Percentiles rank a stretch among this genome's conserved stretches.
Conservation (phyloP, 768 basidiomycete genomes). For the Mycena indigotica region DNA sequence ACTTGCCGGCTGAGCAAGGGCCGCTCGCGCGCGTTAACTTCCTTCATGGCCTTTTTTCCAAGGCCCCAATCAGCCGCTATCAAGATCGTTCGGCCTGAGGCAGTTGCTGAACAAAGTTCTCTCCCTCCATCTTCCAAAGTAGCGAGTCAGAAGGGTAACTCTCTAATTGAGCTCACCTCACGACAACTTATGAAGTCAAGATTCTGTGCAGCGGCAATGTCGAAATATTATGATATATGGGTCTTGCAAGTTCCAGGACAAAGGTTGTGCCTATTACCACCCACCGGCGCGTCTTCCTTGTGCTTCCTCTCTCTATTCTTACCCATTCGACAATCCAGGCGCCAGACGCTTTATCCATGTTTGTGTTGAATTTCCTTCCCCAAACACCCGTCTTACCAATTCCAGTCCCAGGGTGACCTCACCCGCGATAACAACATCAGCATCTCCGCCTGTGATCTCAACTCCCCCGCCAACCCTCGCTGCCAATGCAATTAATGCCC, state of each 20-base stretch:
- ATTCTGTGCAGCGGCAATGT: conserved; percentile 78
- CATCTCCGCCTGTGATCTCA: conserved; percentile 9
- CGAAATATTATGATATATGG: conserved; percentile 92
- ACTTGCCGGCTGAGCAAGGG: too few relatives aligned
- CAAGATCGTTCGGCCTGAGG: conserved; percentile 68
- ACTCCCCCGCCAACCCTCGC: conserved; percentile 43
- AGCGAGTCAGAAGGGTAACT: conserved; percentile 59
- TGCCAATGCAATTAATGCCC: conserved; percentile 77
- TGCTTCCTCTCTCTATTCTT: background rate
- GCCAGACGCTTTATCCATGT: conserved; percentile 29
- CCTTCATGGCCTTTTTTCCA: conserved; percentile 76
- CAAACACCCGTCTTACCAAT: conserved; percentile 17
- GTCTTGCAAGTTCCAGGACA: conserved; percentile 88
- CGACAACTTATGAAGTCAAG: conserved; percentile 36
- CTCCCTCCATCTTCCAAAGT: conserved; percentile 33
- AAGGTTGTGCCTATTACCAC: conserved; percentile 84
- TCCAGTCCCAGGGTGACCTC: conserved; percentile 47
- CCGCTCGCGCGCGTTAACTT: too few relatives aligned
- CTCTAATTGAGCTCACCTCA: conserved; percentile 15
- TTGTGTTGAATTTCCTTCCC: conserved; percentile 31
- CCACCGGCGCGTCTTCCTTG: conserved; percentile 54
- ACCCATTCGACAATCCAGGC: conserved; percentile 15
- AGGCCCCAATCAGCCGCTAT: conserved; percentile 64
- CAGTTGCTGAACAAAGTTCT: conserved; percentile 37
- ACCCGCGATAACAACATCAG: conserved; percentile 32